Evolutionary conservation across 2,329 filamentous ascomycete genomes (phyloP), one percentile per base, ranked within the genome.

Genomic region (Fusarium dimerum): DNA sequence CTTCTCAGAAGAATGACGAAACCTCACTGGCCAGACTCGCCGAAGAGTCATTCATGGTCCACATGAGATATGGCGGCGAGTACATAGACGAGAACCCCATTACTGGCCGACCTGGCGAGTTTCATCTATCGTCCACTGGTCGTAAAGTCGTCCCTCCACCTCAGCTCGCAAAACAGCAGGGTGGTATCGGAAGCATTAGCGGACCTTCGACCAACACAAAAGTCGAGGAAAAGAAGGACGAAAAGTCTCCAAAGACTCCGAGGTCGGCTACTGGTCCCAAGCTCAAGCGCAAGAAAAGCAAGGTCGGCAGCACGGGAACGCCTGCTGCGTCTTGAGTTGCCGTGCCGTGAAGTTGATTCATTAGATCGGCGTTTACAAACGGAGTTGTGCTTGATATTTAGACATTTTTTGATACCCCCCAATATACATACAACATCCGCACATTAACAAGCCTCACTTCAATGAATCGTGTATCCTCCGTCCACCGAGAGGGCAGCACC

Each of bases 21-120:
- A 62, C 68, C 1, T 72, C 69, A 1, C 66, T 79, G 4, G 74
- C 80, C 53, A 73, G 77, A 13, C 68, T 81, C 3, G 76, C 83
- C 2, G 82, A 86, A 59, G 81, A 86, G 60, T 81, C 84, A 0
- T 79, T 84, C 55, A 70, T 75, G 59, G 75, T 83, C 40, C 81
- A 85, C 59, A 74, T 83, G 68, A 78, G 76, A 56, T 82, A 81
- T 59, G 84, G 83, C 38, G 80, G 82, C 45, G 84, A 87, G 57
- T 87, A 84, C 65, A 81, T 87, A 70, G 83, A 88, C 68, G 82
- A 87, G 67, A 87, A 86, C 59, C 83, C 84, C 40, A 87, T 88
- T 61, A 86, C 83, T 1, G 85, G 85, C 45, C 78, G 80, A 30
- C 85, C 85, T 1, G 85, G 85, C 45, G 82, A 85, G 48, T 88